Conservation (phyloP, 768 basidiomycete species). For the Dacryopinax primogenitus region DNA sequence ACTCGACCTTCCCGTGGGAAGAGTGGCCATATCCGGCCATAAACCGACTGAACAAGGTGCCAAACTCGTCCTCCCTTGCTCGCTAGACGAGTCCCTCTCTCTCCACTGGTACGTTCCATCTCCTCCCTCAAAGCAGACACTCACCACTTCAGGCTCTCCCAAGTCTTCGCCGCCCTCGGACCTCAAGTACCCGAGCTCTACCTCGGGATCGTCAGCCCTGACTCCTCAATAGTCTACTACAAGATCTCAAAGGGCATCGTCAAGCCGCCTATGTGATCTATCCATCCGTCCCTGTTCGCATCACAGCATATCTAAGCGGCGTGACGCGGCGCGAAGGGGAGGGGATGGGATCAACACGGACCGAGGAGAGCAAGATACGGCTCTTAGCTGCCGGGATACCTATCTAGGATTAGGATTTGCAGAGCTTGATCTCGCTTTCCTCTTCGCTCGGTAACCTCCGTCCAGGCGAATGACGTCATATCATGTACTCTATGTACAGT, state of each 20-base stretch:
- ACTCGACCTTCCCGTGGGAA: constrained; percentile 44
- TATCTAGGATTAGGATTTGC: no score
- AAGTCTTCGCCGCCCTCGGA: constrained; percentile 42
- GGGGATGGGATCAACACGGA: no score
- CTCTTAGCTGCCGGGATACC: no score
- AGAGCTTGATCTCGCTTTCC: no score
- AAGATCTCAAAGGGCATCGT: constrained; percentile 65
- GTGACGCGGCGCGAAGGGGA: no score
- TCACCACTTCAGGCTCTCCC: constrained; percentile 36
- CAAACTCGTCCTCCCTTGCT: constrained; percentile 49
- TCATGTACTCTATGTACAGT: no score
- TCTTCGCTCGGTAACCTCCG: no score
- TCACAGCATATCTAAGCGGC: no score
- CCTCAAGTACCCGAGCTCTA: constrained; percentile 39
- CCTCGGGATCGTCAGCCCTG: constrained; percentile 59
- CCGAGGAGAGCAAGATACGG: no score
- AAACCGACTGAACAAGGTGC: constrained; percentile 43
- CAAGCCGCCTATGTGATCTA: constrained; percentile 35
- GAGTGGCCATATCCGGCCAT: constrained; percentile 54
- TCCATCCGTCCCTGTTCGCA: no score
- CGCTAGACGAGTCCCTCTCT: constrained; percentile 51
- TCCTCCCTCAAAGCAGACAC: background rate
- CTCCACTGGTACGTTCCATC: constrained; percentile 40
- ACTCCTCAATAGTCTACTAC: constrained; percentile 76
- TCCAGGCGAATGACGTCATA: no score